Evolutionary conservation across 306 rosid genomes (phyloP).

Genomic region (Lotus japonicus): DNA sequence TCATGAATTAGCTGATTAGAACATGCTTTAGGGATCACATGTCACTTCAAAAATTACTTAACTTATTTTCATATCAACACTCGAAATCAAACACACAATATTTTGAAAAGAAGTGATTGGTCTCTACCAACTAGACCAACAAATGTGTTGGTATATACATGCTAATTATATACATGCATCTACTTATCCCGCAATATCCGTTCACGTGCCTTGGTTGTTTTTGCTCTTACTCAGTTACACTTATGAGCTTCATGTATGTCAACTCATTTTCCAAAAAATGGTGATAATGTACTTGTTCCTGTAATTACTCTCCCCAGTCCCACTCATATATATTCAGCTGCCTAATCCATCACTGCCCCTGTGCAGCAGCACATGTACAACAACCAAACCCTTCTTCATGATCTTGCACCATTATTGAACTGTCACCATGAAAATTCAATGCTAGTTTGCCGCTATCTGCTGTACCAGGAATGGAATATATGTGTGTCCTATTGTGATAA

Average conservation of each 20-base stretch:
- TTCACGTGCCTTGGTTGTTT: constrained; percentile 38
- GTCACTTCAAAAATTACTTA: no score
- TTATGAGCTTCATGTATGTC: not conserved
- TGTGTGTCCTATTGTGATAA: not conserved
- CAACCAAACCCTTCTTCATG: no score
- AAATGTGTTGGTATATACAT: no score
- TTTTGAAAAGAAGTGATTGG: no score
- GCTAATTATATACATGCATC: not conserved
- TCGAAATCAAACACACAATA: no score
- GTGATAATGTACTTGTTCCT: constrained; percentile 18
- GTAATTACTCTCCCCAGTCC: constrained; percentile 16
- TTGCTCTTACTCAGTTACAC: constrained; percentile 11
- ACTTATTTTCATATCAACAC: no score
- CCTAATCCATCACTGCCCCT: constrained; percentile 27
- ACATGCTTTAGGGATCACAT: no score
- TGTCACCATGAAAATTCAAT: constrained; percentile 25
- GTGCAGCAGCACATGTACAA: not conserved
- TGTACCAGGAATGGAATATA: constrained; percentile 12
- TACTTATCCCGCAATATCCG: constrained; percentile 57
- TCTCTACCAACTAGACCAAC: no score
- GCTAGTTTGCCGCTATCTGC: not conserved
- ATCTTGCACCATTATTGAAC: constrained; percentile 19
- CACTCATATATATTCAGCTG: not conserved
- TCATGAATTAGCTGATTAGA: no score
- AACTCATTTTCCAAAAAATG: constrained; percentile 15